Evolutionary conservation across 1,284 basidiomycete genomes (phyloP), one percentile per base, ranked within the genome.

Genomic region (Apiotrichum domesticum): DNA sequence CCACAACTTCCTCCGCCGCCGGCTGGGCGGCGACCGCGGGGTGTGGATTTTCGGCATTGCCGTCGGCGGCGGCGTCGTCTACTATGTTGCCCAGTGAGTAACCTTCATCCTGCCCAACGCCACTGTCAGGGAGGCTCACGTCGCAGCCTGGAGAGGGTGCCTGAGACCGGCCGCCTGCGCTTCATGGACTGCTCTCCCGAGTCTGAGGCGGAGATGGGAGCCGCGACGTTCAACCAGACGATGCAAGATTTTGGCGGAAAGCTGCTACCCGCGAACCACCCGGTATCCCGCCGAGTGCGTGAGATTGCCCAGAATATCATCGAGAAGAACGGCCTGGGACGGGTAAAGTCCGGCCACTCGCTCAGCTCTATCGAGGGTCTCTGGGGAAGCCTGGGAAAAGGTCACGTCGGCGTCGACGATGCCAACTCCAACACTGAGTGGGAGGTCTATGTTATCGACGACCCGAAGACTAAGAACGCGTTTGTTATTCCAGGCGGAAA

Each of bases 111-210:
- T 21, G 21, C 21, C 21, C 13, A 13, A 39, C 8, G 13, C 37
- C 8, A 39, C 37, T 39, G 37, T 13, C 13, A 21, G 21, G 21
- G 21, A 21, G 21, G 21, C 37, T 39, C 8, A 39, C 37, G 37
- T 13, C 7, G 8, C 60, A 92, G 90, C 67, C 78, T 90, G 15
- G 90, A 93, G 68, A 80, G 83, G 66, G 87, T 89, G 0, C 85
- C 87, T 4, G 85, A 90, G 66, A 93, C 90, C 0, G 90, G 90
- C 0, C 76, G 91, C 56, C 85, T 85, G 81, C 77, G 91, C 21
- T 93, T 92, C 70, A 94, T 95, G 82, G 85, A 87, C 66, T 81
- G 87, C 6, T 82, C 81, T 41, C 80, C 81, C 0, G 77, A 79
- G 54, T 76, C 75, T 46, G 90, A 94, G 74, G 78, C 80, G 3